Evolutionary conservation across 352 stramenopile genomes (phyloP), one percentile per base, ranked within the genome.

Genomic region (Pythium rhizo-oryzae): DNA sequence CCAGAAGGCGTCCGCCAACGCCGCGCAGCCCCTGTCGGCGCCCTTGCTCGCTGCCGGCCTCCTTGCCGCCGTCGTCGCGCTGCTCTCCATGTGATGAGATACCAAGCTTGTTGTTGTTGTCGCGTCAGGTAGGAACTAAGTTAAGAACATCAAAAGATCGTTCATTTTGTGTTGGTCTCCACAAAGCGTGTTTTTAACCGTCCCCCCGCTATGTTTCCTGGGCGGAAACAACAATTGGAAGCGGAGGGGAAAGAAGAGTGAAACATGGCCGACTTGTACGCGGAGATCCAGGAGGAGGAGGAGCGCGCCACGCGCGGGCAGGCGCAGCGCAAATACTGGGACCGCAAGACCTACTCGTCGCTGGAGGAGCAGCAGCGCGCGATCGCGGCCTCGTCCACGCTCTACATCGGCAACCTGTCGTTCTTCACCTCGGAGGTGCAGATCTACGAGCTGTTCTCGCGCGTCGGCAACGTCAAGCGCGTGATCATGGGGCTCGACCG

Each of bases 401-500:
- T 99, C 24, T 99, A 99, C 77, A 84, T 99, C 39, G 97, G 97
- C 51, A 99, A 99, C 75, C 74, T 99, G 50, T 96, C 92, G 47
- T 99, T 99, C 78, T 98, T 97, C 66, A 99, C 97, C 23, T 96
- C 92, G 21, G 93, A 98, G 65, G 78, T 86, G 39, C 96, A 99
- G 75, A 96, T 99, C 62, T 94, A 93, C 72, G 90, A 97, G 72
- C 85, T 98, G 53, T 99, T 99, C 75, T 92, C 84, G 60, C 85
- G 86, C 69, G 87, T 99, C 47, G 97, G 97, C 51, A 87, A 87
- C 21, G 93, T 99, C 30, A 80, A 89, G 59, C 78, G 86, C 60
- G 88, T 99, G 11, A 97, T 99, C 57, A 98, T 99, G 91, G 97
- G 97, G 24, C 82, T 99, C 15, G 93, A 99, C 82, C 80, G 93